These are phyloP conservation scores for Fusarium drepaniforme DNA, from an alignment of 2,329 filamentous ascomycete species.

Conservation along the genomic window DNA sequence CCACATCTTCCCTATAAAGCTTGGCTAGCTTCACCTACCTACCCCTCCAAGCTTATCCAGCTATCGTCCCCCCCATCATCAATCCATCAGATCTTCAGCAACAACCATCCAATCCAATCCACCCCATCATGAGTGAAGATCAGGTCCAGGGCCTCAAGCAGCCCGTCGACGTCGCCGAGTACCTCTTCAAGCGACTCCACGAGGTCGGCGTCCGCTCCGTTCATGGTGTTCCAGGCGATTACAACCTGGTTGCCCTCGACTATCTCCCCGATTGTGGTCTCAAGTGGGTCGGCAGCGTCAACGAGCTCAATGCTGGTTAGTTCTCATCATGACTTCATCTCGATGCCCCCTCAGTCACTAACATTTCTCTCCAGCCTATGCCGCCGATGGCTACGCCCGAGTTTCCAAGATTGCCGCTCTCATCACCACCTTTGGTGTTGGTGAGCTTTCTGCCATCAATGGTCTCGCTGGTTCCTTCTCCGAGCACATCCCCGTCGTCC, in stretches of 20 bases:
- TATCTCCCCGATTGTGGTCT: constrained; percentile 70
- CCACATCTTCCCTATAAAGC: constrained; percentile 1
- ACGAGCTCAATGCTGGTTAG: constrained; percentile 79
- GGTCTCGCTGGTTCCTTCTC: constrained; percentile 80
- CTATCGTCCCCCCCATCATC: neutral
- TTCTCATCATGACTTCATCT: constrained; percentile 34
- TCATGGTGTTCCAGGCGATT: constrained; percentile 79
- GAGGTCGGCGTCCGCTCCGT: constrained; percentile 74
- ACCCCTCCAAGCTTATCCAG: constrained; percentile 9
- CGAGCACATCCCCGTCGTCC: constrained; percentile 78
- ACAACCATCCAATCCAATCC: constrained; percentile 7
- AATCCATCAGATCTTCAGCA: neutral
- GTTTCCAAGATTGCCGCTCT: constrained; percentile 78
- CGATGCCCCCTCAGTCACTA: constrained; percentile 18
- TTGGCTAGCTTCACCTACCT: constrained; percentile 6
- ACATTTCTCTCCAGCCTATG: constrained; percentile 67
- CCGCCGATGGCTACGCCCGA: constrained; percentile 83
- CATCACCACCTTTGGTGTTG: constrained; percentile 82
- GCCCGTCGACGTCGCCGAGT: constrained; percentile 73
- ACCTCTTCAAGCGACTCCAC: constrained; percentile 74
- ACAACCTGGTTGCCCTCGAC: constrained; percentile 77
- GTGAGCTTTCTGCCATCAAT: constrained; percentile 79
- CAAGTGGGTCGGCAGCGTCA: constrained; percentile 76
- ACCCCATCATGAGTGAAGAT: constrained; percentile 41
- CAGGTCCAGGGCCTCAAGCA: constrained; percentile 54